Evolutionary conservation across 2,329 filamentous ascomycete species (phyloP).

Genomic region (Leptographium lundbergii): DNA sequence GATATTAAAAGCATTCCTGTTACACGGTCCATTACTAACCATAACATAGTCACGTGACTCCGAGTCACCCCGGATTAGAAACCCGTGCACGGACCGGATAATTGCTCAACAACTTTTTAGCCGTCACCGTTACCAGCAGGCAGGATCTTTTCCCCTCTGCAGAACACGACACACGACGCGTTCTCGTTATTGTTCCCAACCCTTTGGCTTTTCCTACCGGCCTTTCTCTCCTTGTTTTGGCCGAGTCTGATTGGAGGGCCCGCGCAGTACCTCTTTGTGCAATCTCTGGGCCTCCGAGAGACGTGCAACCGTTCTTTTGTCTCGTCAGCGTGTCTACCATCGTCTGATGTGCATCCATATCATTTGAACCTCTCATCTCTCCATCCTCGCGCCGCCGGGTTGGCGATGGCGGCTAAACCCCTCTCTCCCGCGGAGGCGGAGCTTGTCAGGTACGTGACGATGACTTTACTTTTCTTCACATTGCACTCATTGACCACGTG

Average conservation of each 20-base stretch:
- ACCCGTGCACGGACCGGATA: not conserved
- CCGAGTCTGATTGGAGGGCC: not conserved
- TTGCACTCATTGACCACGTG: not conserved
- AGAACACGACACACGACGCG: conserved; percentile 1
- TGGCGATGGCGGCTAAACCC: conserved; percentile 16
- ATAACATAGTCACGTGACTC: not conserved
- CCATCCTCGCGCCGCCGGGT: conserved; percentile 4
- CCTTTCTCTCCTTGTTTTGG: not conserved
- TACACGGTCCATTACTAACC: not conserved
- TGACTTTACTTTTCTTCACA: not conserved
- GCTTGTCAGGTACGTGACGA: conserved; percentile 37
- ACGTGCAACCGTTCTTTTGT: not conserved
- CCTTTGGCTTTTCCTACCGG: not conserved
- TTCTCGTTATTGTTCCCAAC: not conserved
- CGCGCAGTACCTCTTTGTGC: not conserved
- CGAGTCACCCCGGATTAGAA: not conserved
- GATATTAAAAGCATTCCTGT: too few species aligned
- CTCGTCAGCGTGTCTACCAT: not conserved
- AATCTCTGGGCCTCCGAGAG: not conserved
- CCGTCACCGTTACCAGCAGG: not conserved
- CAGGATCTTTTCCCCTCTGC: not conserved
- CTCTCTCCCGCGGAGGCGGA: conserved; percentile 41
- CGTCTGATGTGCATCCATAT: not conserved
- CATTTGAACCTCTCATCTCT: not conserved
- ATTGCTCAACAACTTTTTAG: not conserved